Conservation (phyloP, 192 early-diverging fungal species). For the Backusella liffmaniae region DNA sequence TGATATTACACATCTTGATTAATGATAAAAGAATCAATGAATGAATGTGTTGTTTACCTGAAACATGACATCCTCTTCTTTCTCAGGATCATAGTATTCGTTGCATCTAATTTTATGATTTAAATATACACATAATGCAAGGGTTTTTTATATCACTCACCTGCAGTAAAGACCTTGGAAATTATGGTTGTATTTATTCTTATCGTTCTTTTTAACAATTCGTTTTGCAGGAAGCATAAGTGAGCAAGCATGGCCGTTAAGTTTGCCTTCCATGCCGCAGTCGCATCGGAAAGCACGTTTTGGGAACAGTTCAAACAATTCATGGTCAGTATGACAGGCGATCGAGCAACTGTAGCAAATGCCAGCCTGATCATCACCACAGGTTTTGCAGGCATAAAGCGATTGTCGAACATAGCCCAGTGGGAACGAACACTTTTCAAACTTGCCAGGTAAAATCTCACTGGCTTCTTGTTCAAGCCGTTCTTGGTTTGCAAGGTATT, state of each 20-base stretch:
- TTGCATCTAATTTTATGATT: slow-evolving; percentile 57
- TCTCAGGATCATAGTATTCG: slow-evolving; percentile 67
- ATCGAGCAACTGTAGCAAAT: slow-evolving; percentile 82
- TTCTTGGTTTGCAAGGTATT: slow-evolving; percentile 39
- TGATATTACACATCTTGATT: no score
- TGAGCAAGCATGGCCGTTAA: slow-evolving; percentile 37
- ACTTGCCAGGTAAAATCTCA: slow-evolving; percentile 63
- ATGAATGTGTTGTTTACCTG: slow-evolving; percentile 23
- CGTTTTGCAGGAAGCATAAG: slow-evolving; percentile 36
- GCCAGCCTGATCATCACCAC: slow-evolving; percentile 51
- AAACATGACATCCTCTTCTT: slow-evolving; percentile 73
- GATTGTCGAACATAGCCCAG: slow-evolving; percentile 77
- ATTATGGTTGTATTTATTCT: slow-evolving; percentile 85
- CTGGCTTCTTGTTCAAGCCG: slow-evolving; percentile 44
- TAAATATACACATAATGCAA: not conserved
- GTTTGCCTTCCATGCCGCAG: slow-evolving; percentile 69
- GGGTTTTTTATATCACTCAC: slow-evolving; percentile 13
- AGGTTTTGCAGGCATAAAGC: slow-evolving; percentile 82
- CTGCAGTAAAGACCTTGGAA: slow-evolving; percentile 84
- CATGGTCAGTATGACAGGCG: slow-evolving; percentile 72
- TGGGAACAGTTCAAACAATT: slow-evolving; percentile 83
- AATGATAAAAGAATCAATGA: not conserved
- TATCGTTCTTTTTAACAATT: slow-evolving; percentile 45
- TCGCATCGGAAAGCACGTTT: slow-evolving; percentile 88
- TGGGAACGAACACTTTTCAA: slow-evolving; percentile 73